A percentile compares a stretch with the other conserved stretches of the same genome.
These are phyloP conservation scores for Bacidia gigantensis DNA, from an alignment of 495 filamentous ascomycete species.

Conservation along the genomic window DNA sequence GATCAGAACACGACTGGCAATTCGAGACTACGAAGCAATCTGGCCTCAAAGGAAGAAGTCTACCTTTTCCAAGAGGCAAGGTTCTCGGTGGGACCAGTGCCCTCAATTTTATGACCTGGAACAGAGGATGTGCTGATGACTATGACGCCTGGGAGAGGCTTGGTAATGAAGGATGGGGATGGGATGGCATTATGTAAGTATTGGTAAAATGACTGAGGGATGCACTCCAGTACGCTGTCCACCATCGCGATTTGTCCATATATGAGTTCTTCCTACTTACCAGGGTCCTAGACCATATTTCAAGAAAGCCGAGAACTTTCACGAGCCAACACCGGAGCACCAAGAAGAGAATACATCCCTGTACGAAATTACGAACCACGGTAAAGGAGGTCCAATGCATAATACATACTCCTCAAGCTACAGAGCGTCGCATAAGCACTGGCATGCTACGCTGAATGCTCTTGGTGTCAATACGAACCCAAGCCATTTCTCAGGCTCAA, in stretches of 20 bases:
- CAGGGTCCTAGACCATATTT: conserved; percentile 28
- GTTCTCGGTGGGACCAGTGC: conserved; percentile 32
- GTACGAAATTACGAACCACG: conserved; percentile 25
- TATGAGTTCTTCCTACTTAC: background rate
- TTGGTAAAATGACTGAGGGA: background rate
- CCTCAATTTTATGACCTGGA: conserved; percentile 43
- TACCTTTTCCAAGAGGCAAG: conserved; percentile 27
- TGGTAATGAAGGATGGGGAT: conserved; percentile 43
- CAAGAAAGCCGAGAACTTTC: conserved; percentile 35
- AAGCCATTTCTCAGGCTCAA: conserved; percentile 28
- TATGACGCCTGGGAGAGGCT: conserved; percentile 45
- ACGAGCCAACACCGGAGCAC: conserved; percentile 24
- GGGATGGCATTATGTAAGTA: conserved; percentile 35
- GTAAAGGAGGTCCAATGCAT: conserved; percentile 30
- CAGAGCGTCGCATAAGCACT: conserved; percentile 30
- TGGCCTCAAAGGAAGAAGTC: conserved; percentile 22
- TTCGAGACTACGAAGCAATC: conserved; percentile 29
- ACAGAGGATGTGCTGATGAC: conserved; percentile 37
- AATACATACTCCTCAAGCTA: conserved; percentile 31
- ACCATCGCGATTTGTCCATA: background rate
- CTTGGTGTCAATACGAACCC: conserved; percentile 28
- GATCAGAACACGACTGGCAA: conserved; percentile 32
- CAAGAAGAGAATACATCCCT: conserved; percentile 20
- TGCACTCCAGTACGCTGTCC: too few relatives aligned
- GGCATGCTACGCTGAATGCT: conserved; percentile 32